Conservation (phyloP, 2,329 filamentous ascomycete species). For the Lasiodiplodia citricola region DNA sequence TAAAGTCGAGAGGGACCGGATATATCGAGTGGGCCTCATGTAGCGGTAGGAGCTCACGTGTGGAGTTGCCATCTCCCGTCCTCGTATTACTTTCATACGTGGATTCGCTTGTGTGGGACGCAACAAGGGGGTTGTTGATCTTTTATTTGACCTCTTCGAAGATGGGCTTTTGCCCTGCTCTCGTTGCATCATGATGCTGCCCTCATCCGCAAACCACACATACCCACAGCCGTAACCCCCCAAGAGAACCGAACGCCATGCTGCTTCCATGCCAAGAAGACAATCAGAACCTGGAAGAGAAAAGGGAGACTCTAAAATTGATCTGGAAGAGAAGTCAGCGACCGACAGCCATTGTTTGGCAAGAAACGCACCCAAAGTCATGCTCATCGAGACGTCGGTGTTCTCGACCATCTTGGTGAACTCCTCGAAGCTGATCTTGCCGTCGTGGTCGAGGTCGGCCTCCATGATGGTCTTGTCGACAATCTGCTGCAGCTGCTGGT, state of each 20-base stretch:
- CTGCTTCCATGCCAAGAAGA: conserved; percentile 23
- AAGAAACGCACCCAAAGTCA: conserved; percentile 64
- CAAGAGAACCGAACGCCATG: conserved; percentile 22
- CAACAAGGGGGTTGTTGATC: not conserved
- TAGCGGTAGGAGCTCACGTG: not conserved
- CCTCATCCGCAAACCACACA: conserved; percentile 12
- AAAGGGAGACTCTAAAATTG: conserved; percentile 11
- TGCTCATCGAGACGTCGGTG: conserved; percentile 74
- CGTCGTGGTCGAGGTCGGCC: conserved; percentile 92
- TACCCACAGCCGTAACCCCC: conserved; percentile 13
- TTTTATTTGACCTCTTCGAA: conserved; percentile 12
- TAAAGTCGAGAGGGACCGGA: not conserved
- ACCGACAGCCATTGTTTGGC: too few species aligned
- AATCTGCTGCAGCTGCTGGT: conserved; percentile 98
- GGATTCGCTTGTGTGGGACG: not conserved
- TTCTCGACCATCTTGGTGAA: conserved; percentile 99
- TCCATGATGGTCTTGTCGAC: conserved; percentile 99
- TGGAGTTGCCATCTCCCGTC: not conserved
- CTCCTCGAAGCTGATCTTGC: conserved; percentile 99
- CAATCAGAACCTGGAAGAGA: conserved; percentile 7
- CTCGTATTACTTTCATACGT: not conserved
- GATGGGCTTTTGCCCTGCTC: conserved; percentile 12
- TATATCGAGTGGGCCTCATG: not conserved
- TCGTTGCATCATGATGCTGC: conserved; percentile 22
- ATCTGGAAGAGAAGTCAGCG: not conserved